phyloP scores from a whole-genome alignment of 805 yeast species.

The Yarrowia sp. region DNA sequence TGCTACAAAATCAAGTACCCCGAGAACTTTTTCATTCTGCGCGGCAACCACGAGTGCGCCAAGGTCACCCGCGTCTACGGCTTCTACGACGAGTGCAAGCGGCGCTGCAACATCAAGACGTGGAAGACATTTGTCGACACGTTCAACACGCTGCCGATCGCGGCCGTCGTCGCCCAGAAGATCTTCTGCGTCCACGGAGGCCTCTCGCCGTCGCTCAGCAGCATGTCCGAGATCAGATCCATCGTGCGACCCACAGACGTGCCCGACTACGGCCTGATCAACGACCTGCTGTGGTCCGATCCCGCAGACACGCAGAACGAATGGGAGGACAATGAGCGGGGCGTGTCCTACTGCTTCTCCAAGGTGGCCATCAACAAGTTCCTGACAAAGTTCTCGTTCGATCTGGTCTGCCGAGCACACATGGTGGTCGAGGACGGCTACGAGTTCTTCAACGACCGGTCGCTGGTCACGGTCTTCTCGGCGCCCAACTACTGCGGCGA shows the following conservation, averaged over 20 bases:
- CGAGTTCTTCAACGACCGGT: slow-evolving; percentile 70
- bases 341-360: slow-evolving; percentile 76
- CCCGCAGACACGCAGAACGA: slow-evolving; percentile 80
- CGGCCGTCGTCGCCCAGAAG: slow-evolving; percentile 93
- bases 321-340: slow-evolving; percentile 87
- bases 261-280: slow-evolving; percentile 76
- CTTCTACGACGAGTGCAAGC: slow-evolving; percentile 95
- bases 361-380: slow-evolving; percentile 79
- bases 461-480: slow-evolving; percentile 67
- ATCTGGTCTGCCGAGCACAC: slow-evolving; percentile 79
- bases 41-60: slow-evolving; percentile 98
- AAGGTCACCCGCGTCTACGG: slow-evolving; percentile 96
- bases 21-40: slow-evolving; percentile 84
- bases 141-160: slow-evolving; percentile 90
- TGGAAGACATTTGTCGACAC: slow-evolving; percentile 95
- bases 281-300: slow-evolving; percentile 80
- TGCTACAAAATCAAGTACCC: slow-evolving; percentile 97
- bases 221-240: slow-evolving; percentile 70
- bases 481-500: slow-evolving; percentile 84
- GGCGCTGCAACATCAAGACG: slow-evolving; percentile 85
- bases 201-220: slow-evolving; percentile 67
- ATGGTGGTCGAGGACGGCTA: slow-evolving; percentile 86
- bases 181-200: slow-evolving; percentile 92
- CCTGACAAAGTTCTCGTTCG: slow-evolving; percentile 70
- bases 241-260: slow-evolving; percentile 83